Conservation (phyloP, 768 basidiomycete species). For the Rhodotorula paludigena region DNA sequence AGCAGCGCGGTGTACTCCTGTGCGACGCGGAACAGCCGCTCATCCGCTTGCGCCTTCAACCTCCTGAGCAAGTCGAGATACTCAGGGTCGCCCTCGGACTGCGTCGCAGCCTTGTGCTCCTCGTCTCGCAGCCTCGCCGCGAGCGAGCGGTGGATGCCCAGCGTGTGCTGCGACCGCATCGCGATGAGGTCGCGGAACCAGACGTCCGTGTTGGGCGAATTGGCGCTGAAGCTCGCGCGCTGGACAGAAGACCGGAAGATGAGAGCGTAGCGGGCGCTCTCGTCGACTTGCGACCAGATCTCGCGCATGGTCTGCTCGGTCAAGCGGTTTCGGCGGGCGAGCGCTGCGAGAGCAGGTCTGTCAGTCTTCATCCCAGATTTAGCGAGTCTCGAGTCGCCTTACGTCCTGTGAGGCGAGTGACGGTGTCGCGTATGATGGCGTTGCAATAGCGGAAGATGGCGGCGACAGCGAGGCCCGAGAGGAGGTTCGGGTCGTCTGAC, state of each 20-base stretch:
- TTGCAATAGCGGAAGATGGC: slow-evolving; percentile 21
- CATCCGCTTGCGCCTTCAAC: slow-evolving; percentile 10
- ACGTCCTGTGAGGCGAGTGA: slow-evolving; percentile 13
- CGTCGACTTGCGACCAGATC: slow-evolving; percentile 29
- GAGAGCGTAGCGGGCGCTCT: background rate
- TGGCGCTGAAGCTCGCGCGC: background rate
- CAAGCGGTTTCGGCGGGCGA: slow-evolving; percentile 10
- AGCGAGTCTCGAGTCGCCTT: background rate
- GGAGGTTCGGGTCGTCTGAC: slow-evolving; percentile 10
- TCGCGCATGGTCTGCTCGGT: background rate
- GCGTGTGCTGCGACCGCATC: slow-evolving; percentile 15
- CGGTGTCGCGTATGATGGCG: slow-evolving; percentile 5
- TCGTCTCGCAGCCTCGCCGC: slow-evolving; percentile 12
- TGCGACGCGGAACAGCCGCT: slow-evolving; percentile 7
- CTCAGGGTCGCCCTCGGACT: background rate
- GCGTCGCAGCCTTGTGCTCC: background rate
- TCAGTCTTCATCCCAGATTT: background rate
- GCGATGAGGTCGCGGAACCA: slow-evolving; percentile 32
- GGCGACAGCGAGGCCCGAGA: slow-evolving; percentile 33
- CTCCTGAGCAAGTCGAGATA: slow-evolving; percentile 10
- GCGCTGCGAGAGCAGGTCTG: background rate
- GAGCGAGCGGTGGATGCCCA: slow-evolving; percentile 20
- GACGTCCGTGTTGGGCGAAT: slow-evolving; percentile 11
- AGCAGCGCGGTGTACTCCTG: slow-evolving; percentile 12
- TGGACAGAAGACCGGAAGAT: slow-evolving; percentile 24